These are phyloP conservation scores for Phialophora verrucosa DNA, from an alignment of 2,329 filamentous ascomycete genomes.

Conservation along the genomic window DNA sequence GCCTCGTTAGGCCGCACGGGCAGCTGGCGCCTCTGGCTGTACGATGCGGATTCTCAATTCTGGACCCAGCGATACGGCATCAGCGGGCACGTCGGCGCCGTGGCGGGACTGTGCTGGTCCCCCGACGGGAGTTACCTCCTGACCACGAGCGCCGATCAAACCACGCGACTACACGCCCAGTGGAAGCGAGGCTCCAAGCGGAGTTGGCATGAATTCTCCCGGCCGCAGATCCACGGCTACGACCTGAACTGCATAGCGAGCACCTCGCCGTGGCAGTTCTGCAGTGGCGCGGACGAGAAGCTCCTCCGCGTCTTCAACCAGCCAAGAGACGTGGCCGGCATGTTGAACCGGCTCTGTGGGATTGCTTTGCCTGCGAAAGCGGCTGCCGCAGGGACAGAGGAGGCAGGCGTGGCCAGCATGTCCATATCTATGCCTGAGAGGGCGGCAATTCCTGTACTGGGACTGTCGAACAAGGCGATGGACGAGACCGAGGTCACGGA, in stretches of 20 bases:
- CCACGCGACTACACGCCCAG: constrained; percentile 80
- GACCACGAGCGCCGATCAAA: constrained; percentile 90
- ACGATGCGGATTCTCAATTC: constrained; percentile 63
- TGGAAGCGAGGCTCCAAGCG: constrained; percentile 64
- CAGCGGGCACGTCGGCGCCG: constrained; percentile 80
- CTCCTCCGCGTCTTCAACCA: constrained; percentile 94
- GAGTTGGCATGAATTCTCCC: constrained; percentile 94
- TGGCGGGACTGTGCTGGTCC: constrained; percentile 84
- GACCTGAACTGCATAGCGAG: constrained; percentile 93
- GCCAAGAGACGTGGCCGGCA: constrained; percentile 77
- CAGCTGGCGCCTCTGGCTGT: constrained; percentile 87
- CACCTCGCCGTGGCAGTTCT: constrained; percentile 75
- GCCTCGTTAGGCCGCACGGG: constrained; percentile 83
- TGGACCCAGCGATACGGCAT: constrained; percentile 81
- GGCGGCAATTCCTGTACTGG: constrained; percentile 92
- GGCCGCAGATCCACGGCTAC: constrained; percentile 97
- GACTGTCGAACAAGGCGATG: constrained; percentile 93
- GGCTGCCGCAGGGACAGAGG: constrained; percentile 30
- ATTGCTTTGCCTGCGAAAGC: constrained; percentile 53
- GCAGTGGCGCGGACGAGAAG: constrained; percentile 96
- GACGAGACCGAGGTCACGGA: constrained; percentile 55
- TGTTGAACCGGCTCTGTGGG: constrained; percentile 72
- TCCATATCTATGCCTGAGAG: constrained; percentile 70
- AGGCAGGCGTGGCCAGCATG: not conserved
- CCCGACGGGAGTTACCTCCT: constrained; percentile 81